These are phyloP conservation scores for Acanthamoeba triangularis DNA, from an alignment of 208 protist genomes.

Conservation along the genomic window DNA sequence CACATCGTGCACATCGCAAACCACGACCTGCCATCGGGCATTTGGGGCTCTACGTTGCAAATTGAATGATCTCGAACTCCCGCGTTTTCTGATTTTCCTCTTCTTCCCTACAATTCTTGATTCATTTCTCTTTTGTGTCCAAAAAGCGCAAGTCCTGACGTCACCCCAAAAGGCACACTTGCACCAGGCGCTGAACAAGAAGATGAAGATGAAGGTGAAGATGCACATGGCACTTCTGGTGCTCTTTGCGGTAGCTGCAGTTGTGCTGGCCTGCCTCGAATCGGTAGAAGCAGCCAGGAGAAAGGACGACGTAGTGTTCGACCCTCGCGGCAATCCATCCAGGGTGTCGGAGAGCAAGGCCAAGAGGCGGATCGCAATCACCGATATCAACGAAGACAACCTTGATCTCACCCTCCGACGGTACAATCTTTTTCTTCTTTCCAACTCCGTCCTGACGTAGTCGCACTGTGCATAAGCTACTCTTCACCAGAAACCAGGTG, in stretches of 20 bases:
- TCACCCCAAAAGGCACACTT: neutral
- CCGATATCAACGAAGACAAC: neutral
- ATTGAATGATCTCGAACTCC: too few species aligned
- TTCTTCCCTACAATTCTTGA: neutral
- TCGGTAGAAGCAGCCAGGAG: too few species aligned
- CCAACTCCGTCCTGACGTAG: too few species aligned
- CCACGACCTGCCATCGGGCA: neutral
- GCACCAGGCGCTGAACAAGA: too few species aligned
- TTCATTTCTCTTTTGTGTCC: neutral
- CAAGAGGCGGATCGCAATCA: neutral
- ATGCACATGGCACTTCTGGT: too few species aligned
- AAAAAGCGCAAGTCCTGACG: neutral
- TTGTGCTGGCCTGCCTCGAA: too few species aligned
- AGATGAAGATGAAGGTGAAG: too few species aligned
- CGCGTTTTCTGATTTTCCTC: too few species aligned
- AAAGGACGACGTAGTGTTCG: too few species aligned
- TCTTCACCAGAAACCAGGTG: too few species aligned
- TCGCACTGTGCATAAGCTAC: too few species aligned
- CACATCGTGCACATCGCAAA: neutral
- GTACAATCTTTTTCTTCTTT: neutral
- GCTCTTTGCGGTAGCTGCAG: too few species aligned
- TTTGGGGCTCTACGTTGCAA: neutral
- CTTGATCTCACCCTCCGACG: neutral
- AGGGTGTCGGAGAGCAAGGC: neutral
- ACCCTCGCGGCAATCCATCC: neutral